Conservation (phyloP, 2,329 filamentous ascomycete genomes). For the Allantophomopsis cytisporea region DNA sequence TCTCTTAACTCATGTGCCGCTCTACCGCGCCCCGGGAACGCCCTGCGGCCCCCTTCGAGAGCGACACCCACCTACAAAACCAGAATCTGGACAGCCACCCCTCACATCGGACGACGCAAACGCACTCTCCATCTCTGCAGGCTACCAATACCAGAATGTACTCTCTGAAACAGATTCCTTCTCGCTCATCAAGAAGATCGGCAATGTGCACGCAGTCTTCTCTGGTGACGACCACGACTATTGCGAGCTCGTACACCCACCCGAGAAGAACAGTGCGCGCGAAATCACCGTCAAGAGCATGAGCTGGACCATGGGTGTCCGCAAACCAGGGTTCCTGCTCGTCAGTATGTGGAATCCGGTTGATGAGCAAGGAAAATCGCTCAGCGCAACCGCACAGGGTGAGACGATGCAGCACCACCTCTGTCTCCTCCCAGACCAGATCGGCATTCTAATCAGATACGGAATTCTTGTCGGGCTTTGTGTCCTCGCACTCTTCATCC, state of each 20-base stretch:
- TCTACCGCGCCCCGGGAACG: slow-evolving; percentile 70
- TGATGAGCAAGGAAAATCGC: slow-evolving; percentile 33
- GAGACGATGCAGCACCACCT: slow-evolving; percentile 75
- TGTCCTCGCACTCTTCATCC: slow-evolving; percentile 32
- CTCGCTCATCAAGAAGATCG: slow-evolving; percentile 62
- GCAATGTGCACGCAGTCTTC: slow-evolving; percentile 75
- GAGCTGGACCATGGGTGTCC: slow-evolving; percentile 92
- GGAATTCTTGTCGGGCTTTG: slow-evolving; percentile 43
- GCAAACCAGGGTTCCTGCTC: slow-evolving; percentile 75
- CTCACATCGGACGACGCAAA: slow-evolving; percentile 56
- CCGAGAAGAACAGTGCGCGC: slow-evolving; percentile 38
- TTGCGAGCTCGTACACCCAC: slow-evolving; percentile 72
- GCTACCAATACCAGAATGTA: slow-evolving; percentile 97
- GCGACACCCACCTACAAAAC: slow-evolving; percentile 60
- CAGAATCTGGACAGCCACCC: slow-evolving; percentile 41
- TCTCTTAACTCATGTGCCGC: slow-evolving; percentile 78
- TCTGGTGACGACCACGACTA: slow-evolving; percentile 98
- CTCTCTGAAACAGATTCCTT: slow-evolving; percentile 64
- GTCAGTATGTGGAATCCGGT: slow-evolving; percentile 89
- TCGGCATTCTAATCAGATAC: slow-evolving; percentile 75
- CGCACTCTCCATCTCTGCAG: slow-evolving; percentile 61
- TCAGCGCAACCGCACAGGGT: slow-evolving; percentile 15
- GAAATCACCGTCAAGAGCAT: slow-evolving; percentile 95
- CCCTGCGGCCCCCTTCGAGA: slow-evolving; percentile 83
- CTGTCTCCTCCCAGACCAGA: slow-evolving; percentile 80